Conservation (phyloP, 2,329 filamentous ascomycete species). For the Fusarium foetens region DNA sequence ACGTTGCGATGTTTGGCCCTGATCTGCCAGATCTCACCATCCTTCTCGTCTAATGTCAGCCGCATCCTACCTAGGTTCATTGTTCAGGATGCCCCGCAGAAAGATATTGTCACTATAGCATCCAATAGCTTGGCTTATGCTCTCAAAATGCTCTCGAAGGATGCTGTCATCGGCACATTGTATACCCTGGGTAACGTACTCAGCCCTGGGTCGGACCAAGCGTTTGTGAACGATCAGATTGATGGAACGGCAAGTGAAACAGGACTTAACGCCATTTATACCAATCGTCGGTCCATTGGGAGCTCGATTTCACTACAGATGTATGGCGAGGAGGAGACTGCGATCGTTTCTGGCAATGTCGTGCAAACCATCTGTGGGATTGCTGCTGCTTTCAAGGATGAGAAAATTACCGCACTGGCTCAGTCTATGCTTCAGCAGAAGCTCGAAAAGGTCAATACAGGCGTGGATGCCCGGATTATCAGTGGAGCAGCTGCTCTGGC, state of each 20-base stretch:
- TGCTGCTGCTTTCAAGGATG: slow-evolving; percentile 81
- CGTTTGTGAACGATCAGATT: slow-evolving; percentile 61
- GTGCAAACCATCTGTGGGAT: slow-evolving; percentile 96
- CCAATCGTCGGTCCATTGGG: slow-evolving; percentile 68
- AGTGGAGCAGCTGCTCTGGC: slow-evolving; percentile 82
- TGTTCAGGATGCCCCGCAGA: slow-evolving; percentile 80
- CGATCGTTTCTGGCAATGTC: slow-evolving; percentile 83
- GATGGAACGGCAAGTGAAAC: slow-evolving; percentile 56
- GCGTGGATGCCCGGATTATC: slow-evolving; percentile 87
- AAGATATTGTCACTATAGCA: slow-evolving; percentile 76
- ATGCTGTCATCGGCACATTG: slow-evolving; percentile 92
- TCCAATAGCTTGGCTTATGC: slow-evolving; percentile 87
- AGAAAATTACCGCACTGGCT: slow-evolving; percentile 91
- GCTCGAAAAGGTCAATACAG: slow-evolving; percentile 81
- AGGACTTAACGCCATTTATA: slow-evolving; percentile 58
- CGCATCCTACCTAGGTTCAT: slow-evolving; percentile 86
- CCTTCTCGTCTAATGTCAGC: slow-evolving; percentile 79
- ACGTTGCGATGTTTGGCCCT: slow-evolving; percentile 85
- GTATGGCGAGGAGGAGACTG: slow-evolving; percentile 80
- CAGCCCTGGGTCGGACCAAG: slow-evolving; percentile 73
- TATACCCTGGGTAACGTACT: slow-evolving; percentile 97
- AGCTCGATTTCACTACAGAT: slow-evolving; percentile 83
- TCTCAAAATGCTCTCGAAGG: slow-evolving; percentile 84
- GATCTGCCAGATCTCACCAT: slow-evolving; percentile 78
- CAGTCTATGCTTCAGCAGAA: slow-evolving; percentile 98